These are phyloP conservation scores for Phytophthora gonapodyides DNA, from an alignment of 352 stramenopile genomes.

Conservation along the genomic window DNA sequence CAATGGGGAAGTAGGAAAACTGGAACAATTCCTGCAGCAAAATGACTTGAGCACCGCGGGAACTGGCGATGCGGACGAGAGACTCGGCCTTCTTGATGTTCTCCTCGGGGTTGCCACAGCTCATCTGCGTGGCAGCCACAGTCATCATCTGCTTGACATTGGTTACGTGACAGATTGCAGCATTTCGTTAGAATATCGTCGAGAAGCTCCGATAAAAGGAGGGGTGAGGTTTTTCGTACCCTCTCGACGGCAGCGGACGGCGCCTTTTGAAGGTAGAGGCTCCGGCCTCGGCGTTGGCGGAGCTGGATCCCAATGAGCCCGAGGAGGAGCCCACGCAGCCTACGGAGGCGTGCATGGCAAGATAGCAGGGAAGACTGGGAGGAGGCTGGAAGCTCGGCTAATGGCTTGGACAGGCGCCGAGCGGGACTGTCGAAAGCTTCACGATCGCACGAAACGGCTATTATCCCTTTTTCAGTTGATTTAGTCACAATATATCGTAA, in stretches of 20 bases:
- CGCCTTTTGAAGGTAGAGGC: conserved; percentile 41
- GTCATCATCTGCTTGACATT: conserved; percentile 63
- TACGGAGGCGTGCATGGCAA: conserved; percentile 42
- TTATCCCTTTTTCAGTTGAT: no score
- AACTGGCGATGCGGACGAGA: conserved; percentile 88
- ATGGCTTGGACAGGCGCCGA: conserved; percentile 15
- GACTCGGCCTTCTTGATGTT: conserved; percentile 93
- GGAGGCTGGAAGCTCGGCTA: not conserved
- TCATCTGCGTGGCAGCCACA: conserved; percentile 89
- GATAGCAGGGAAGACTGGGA: not conserved
- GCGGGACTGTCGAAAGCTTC: conserved; percentile 2
- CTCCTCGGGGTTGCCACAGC: conserved; percentile 81
- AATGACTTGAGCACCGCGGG: conserved; percentile 88
- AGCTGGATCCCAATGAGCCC: conserved; percentile 35
- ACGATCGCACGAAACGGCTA: no score
- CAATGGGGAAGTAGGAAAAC: conserved; percentile 92
- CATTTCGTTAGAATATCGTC: not conserved
- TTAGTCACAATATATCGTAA: no score
- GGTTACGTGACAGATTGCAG: not conserved
- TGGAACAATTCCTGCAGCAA: conserved; percentile 92
- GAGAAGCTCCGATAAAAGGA: conserved; percentile 15
- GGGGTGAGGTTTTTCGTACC: conserved; percentile 30
- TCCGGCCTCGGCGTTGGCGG: conserved; percentile 18
- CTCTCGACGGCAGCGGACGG: conserved; percentile 56
- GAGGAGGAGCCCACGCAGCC: conserved; percentile 39